Conservation (phyloP, 768 basidiomycete genomes). For the Leccinum longicurvipes region DNA sequence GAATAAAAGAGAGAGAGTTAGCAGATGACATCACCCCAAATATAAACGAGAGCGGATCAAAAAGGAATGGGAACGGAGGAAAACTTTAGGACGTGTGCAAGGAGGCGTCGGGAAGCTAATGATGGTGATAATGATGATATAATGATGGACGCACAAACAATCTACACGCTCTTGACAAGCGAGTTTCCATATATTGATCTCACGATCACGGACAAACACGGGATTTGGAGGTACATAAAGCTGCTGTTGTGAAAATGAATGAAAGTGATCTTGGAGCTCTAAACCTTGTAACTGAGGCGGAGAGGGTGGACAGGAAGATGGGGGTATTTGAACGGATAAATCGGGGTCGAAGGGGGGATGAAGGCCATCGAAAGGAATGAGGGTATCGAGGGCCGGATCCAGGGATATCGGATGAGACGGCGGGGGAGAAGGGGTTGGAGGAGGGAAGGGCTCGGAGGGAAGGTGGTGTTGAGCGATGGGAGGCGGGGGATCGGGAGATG, state of each 20-base stretch:
- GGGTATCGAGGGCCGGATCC: conserved; percentile 23
- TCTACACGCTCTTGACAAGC: conserved; percentile 35
- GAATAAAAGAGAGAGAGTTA: conserved; percentile 1
- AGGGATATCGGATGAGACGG: conserved; percentile 9
- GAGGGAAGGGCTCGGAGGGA: conserved; percentile 1
- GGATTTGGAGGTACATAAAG: conserved; percentile 29
- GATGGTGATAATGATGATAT: neutral
- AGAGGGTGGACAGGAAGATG: conserved; percentile 5
- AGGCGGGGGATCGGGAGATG: neutral
- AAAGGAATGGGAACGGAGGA: neutral
- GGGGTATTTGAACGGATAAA: conserved; percentile 17
- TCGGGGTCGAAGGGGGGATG: conserved; percentile 18
- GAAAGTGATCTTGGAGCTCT: conserved; percentile 25
- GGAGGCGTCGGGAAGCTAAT: neutral
- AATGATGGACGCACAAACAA: conserved; percentile 25
- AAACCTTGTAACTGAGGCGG: conserved; percentile 17
- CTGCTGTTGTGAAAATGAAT: conserved; percentile 23
- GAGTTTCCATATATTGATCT: conserved; percentile 35
- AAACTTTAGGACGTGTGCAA: conserved; percentile 2
- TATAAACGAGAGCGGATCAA: conserved; percentile 8
- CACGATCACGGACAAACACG: conserved; percentile 30
- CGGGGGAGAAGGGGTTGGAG: neutral
- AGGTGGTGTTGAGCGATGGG: neutral
- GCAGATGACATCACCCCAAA: conserved; percentile 5
- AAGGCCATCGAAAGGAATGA: conserved; percentile 27